These are phyloP conservation scores for Cystobasidium sp. DNA, from an alignment of 1,284 basidiomycete species.

Conservation along the genomic window DNA sequence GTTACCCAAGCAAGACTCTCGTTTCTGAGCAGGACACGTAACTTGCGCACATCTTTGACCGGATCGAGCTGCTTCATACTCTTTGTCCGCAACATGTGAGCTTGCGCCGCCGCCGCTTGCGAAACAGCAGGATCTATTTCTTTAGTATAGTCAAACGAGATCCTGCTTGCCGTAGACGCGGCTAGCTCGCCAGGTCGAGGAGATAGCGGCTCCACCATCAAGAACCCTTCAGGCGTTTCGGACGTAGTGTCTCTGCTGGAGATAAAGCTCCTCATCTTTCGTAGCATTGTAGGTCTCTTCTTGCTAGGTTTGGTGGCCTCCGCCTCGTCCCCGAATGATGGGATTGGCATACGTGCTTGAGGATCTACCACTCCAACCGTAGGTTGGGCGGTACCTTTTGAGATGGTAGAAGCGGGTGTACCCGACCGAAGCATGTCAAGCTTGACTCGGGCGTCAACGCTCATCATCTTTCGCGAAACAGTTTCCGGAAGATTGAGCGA, in stretches of 20 bases:
- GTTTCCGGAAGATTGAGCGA: constrained; percentile 33
- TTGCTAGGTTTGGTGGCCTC: constrained; percentile 12
- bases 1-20: constrained; percentile 91
- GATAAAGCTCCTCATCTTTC: constrained; percentile 40
- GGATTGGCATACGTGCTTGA: constrained; percentile 26
- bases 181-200: not conserved
- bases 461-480: constrained; percentile 36
- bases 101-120: constrained; percentile 30
- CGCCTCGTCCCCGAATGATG: constrained; percentile 19
- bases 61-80: constrained; percentile 61
- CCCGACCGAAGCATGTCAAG: constrained; percentile 38
- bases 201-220: constrained; percentile 27
- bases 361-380: not conserved
- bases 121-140: constrained; percentile 26
- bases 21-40: constrained; percentile 72
- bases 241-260: constrained; percentile 3
- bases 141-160: constrained; percentile 3
- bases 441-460: constrained; percentile 39
- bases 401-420: constrained; percentile 16
- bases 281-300: constrained; percentile 29
- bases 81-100: constrained; percentile 16
- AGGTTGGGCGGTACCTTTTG: constrained; percentile 1
- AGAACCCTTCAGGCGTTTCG: constrained; percentile 41
- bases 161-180: not conserved
- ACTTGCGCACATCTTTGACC: constrained; percentile 70